Evolutionary conservation across 176 grass and related monocot species (phyloP).

Genomic region (Cenchrus americanus): DNA sequence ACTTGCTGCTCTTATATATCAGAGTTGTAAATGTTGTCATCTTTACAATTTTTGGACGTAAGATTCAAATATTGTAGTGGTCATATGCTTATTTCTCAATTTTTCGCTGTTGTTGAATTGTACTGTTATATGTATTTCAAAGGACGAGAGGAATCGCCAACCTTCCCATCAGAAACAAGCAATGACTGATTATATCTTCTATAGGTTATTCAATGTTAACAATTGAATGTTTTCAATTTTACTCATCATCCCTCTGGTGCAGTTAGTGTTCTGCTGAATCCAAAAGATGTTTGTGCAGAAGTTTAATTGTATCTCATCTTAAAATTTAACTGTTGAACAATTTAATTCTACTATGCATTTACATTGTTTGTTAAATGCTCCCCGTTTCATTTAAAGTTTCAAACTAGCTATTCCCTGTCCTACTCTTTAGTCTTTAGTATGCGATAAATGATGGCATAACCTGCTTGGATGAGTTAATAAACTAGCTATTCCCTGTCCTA

Average conservation of each 20-base stretch:
- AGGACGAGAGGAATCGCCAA: slow-evolving; percentile 63
- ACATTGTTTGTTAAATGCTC: slow-evolving; percentile 28
- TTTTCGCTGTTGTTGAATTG: slow-evolving; percentile 88
- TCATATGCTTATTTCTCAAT: slow-evolving; percentile 38
- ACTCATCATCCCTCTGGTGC: slow-evolving; percentile 32
- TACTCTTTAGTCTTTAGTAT: neutral
- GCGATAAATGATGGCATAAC: too few relatives aligned
- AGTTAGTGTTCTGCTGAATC: slow-evolving; percentile 68
- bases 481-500: neutral
- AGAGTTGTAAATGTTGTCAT: neutral
- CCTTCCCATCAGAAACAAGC: slow-evolving; percentile 62
- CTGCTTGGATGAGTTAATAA: neutral
- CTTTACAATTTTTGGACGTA: slow-evolving; percentile 18
- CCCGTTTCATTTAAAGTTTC: neutral
- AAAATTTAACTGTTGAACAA: neutral
- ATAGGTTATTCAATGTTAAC: slow-evolving; percentile 71
- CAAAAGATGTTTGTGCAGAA: slow-evolving; percentile 43
- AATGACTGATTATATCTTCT: slow-evolving; percentile 82
- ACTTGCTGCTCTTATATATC: slow-evolving; percentile 17
- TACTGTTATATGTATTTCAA: slow-evolving; percentile 80
- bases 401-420: neutral
- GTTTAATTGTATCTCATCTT: slow-evolving; percentile 2
- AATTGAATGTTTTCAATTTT: slow-evolving; percentile 26
- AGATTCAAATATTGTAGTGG: slow-evolving; percentile 37
- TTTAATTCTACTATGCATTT: neutral